A percentile compares a stretch with the other conserved stretches of the same genome.
Conservation (phyloP, 352 stramenopile species). For the Halophytophthora polymorphica region DNA sequence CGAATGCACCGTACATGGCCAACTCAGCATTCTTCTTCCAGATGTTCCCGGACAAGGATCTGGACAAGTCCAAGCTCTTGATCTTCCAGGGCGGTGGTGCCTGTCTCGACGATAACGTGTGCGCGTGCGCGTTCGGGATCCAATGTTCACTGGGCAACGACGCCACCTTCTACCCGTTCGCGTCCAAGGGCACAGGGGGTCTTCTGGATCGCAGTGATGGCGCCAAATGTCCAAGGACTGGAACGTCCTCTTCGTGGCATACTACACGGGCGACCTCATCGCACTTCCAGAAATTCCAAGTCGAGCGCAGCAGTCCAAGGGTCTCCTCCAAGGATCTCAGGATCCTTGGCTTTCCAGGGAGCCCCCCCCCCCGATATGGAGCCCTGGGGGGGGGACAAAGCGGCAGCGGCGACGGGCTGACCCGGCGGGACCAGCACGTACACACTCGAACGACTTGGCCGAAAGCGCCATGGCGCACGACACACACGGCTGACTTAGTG, state of each 20-base stretch:
- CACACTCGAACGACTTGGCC: too few relatives aligned
- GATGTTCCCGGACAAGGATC: slow-evolving; percentile 30
- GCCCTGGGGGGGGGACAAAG: too few relatives aligned
- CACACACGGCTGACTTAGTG: too few relatives aligned
- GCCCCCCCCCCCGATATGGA: too few relatives aligned
- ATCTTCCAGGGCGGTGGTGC: slow-evolving; percentile 66
- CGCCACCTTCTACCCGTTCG: slow-evolving; percentile 34
- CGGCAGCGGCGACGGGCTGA: too few relatives aligned
- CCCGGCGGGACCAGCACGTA: too few relatives aligned
- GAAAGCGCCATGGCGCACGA: too few relatives aligned
- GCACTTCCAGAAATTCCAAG: too few relatives aligned
- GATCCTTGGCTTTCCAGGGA: too few relatives aligned
- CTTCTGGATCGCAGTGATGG: slow-evolving; percentile 64
- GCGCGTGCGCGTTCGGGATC: slow-evolving; percentile 59
- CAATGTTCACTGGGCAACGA: slow-evolving; percentile 51
- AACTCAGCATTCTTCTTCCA: slow-evolving; percentile 46
- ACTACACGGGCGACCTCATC: slow-evolving; percentile 73
- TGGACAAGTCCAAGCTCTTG: slow-evolving; percentile 36
- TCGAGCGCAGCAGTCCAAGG: too few relatives aligned
- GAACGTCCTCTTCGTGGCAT: slow-evolving; percentile 72
- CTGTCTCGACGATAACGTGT: slow-evolving; percentile 45
- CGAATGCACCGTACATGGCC: slow-evolving; percentile 6
- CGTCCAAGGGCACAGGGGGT: too few relatives aligned
- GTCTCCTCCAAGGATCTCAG: too few relatives aligned
- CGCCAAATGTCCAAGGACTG: slow-evolving; percentile 75